These are phyloP conservation scores for Eucalyptus microcorys DNA, from an alignment of 345 rosid genomes.

Conservation along the genomic window DNA sequence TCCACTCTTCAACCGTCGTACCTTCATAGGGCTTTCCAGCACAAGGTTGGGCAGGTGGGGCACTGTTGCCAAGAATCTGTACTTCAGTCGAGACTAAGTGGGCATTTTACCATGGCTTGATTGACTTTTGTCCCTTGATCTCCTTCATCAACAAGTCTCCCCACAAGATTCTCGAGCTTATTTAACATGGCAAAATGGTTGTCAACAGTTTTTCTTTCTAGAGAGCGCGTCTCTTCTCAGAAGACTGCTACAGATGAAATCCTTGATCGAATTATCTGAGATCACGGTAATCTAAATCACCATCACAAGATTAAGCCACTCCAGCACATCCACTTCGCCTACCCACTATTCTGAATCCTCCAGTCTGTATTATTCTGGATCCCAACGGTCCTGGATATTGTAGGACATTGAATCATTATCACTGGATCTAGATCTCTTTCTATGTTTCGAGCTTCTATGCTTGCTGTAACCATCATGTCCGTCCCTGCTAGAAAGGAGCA, in stretches of 20 bases:
- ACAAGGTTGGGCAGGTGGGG: neutral
- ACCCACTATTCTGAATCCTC: neutral
- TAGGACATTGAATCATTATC: neutral
- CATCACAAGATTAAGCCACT: neutral
- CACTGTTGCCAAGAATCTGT: neutral
- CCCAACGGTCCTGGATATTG: neutral
- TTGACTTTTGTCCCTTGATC: neutral
- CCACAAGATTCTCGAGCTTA: neutral
- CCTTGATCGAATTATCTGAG: neutral
- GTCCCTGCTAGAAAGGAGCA: neutral
- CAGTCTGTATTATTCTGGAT: neutral
- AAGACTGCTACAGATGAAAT: neutral
- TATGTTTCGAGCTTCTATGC: neutral
- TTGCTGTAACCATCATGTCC: neutral
- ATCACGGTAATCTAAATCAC: neutral
- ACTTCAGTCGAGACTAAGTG: neutral
- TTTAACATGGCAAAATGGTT: neutral
- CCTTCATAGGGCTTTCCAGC: neutral
- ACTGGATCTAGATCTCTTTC: neutral
- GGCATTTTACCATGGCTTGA: neutral
- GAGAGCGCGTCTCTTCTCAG: neutral
- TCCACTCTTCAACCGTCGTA: neutral
- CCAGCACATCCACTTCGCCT: neutral
- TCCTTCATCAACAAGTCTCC: neutral
- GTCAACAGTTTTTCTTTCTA: neutral